Evolutionary conservation across 2,329 filamentous ascomycete genomes (phyloP).

Genomic region (Fusarium beomiforme): DNA sequence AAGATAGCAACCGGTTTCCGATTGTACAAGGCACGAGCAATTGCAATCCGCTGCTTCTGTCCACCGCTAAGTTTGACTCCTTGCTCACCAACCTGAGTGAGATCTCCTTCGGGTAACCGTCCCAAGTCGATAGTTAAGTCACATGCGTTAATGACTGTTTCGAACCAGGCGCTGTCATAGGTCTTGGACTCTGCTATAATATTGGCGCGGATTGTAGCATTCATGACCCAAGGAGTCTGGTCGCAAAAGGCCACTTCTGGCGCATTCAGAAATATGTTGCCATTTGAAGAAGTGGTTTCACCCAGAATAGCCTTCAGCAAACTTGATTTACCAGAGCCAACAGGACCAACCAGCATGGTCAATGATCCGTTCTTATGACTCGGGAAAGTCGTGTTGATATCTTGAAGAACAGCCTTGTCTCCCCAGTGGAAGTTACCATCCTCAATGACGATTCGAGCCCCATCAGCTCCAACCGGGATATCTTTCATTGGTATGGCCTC

Average conservation of each 20-base stretch:
- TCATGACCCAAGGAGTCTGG: slow-evolving; percentile 48
- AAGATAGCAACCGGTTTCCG: slow-evolving; percentile 48
- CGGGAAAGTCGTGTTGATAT: slow-evolving; percentile 40
- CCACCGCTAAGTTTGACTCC: slow-evolving; percentile 50
- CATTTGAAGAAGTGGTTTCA: slow-evolving; percentile 35
- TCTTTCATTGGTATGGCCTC: slow-evolving; percentile 12
- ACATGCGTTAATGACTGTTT: slow-evolving; percentile 47
- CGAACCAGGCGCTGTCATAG: slow-evolving; percentile 47
- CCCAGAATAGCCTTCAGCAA: slow-evolving; percentile 46
- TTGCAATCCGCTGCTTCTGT: slow-evolving; percentile 48
- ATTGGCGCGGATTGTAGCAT: slow-evolving; percentile 48
- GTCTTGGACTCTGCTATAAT: slow-evolving; percentile 46
- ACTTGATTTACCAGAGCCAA: slow-evolving; percentile 48
- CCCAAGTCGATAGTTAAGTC: slow-evolving; percentile 46
- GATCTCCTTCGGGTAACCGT: slow-evolving; percentile 36
- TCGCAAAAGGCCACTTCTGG: slow-evolving; percentile 45
- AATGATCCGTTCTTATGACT: slow-evolving; percentile 35
- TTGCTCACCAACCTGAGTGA: slow-evolving; percentile 45
- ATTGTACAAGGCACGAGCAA: slow-evolving; percentile 49
- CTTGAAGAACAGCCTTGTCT: slow-evolving; percentile 37
- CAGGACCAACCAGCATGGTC: slow-evolving; percentile 46
- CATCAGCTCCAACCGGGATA: neutral
- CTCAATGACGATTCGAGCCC: slow-evolving; percentile 26
- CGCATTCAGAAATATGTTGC: slow-evolving; percentile 36
- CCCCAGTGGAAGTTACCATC: slow-evolving; percentile 44